A percentile compares a stretch with the other conserved stretches of the same genome.
Evolutionary conservation across 371 early-diverging fungal genomes (phyloP).

Genomic region (Batkoa obscura): DNA sequence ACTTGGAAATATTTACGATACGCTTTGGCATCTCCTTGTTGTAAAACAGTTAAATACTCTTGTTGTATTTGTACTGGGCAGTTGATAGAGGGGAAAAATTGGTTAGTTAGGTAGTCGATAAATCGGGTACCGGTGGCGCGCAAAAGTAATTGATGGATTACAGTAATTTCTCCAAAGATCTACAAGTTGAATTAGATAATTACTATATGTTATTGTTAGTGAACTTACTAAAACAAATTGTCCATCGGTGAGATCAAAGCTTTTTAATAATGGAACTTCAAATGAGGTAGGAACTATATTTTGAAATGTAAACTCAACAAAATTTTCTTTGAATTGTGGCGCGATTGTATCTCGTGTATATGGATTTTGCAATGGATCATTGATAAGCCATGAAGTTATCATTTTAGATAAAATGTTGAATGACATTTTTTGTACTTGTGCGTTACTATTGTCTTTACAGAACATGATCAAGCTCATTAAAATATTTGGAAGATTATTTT

Average conservation of each 20-base stretch:
- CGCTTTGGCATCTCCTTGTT: neutral
- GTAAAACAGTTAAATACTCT: constrained; percentile 6
- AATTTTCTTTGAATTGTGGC: constrained; percentile 18
- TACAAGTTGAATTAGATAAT: constrained; percentile 3
- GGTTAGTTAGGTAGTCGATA: constrained; percentile 35
- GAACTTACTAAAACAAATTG: constrained; percentile 42
- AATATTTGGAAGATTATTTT: constrained; percentile 45
- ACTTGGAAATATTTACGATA: constrained; percentile 3
- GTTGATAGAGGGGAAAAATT: constrained; percentile 43
- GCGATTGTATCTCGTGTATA: constrained; percentile 3
- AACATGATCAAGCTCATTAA: constrained; percentile 60
- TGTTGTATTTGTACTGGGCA: constrained; percentile 39
- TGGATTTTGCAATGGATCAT: constrained; percentile 10
- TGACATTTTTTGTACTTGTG: constrained; percentile 57
- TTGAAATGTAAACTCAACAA: constrained; percentile 62
- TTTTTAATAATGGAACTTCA: constrained; percentile 54
- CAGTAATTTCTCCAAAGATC: constrained; percentile 63
- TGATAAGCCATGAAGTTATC: constrained; percentile 50
- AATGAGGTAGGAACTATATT: constrained; percentile 58
- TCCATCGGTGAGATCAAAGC: constrained; percentile 62
- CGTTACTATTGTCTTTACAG: constrained; percentile 21
- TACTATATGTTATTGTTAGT: neutral
- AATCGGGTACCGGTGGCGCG: constrained; percentile 38
- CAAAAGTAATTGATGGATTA: constrained; percentile 47
- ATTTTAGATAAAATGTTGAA: constrained; percentile 64